phyloP scores from a whole-genome alignment of 1,284 basidiomycete genomes.

The Omphalotus olearius region DNA sequence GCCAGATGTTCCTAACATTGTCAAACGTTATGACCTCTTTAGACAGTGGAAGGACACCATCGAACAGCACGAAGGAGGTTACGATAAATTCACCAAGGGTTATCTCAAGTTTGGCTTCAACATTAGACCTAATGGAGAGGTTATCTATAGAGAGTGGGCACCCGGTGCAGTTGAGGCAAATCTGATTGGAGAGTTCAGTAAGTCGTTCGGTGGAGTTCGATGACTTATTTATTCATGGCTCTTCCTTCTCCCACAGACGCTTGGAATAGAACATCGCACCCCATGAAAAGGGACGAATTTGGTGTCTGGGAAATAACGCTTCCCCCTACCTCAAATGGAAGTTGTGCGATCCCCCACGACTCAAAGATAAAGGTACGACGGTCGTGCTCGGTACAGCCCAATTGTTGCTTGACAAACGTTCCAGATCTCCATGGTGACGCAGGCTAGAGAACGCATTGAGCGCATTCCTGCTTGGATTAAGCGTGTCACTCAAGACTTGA shows the following conservation, averaged over 20 bases:
- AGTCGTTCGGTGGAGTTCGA: slow-evolving; percentile 30
- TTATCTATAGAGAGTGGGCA: slow-evolving; percentile 94
- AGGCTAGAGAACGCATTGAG: slow-evolving; percentile 79
- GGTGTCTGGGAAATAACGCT: slow-evolving; percentile 92
- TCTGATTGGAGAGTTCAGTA: slow-evolving; percentile 96
- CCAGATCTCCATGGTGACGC: slow-evolving; percentile 83
- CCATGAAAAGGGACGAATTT: slow-evolving; percentile 83
- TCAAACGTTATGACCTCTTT: slow-evolving; percentile 69
- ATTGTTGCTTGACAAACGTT: neutral
- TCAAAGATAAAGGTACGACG: slow-evolving; percentile 80
- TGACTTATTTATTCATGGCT: slow-evolving; percentile 4
- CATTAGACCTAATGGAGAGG: slow-evolving; percentile 61
- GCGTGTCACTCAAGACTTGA: slow-evolving; percentile 92
- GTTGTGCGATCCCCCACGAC: slow-evolving; percentile 88
- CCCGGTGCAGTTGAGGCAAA: slow-evolving; percentile 82
- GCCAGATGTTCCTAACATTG: slow-evolving; percentile 69
- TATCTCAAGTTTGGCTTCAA: slow-evolving; percentile 87
- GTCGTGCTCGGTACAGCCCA: neutral
- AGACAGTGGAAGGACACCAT: slow-evolving; percentile 75
- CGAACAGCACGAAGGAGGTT: slow-evolving; percentile 78
- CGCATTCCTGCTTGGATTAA: slow-evolving; percentile 92
- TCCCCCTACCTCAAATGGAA: slow-evolving; percentile 65
- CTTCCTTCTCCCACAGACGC: slow-evolving; percentile 51
- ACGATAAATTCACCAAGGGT: slow-evolving; percentile 85
- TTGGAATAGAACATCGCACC: slow-evolving; percentile 84